These are phyloP conservation scores for Zopfia rhizophila DNA, from an alignment of 2,329 filamentous ascomycete genomes.

Conservation along the genomic window DNA sequence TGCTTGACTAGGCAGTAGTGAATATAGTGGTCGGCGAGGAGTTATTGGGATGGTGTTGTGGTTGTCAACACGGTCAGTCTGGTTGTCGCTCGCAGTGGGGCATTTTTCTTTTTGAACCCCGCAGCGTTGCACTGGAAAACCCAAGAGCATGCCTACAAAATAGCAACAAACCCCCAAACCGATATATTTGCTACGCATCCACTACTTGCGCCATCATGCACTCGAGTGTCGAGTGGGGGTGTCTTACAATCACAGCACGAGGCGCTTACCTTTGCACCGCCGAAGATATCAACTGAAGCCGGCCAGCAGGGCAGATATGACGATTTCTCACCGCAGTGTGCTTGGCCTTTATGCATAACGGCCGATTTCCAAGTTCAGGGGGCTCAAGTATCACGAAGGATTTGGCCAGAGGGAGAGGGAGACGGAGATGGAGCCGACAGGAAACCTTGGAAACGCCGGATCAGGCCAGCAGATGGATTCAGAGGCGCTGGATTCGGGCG, in stretches of 20 bases:
- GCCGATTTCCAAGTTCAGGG: too few species aligned
- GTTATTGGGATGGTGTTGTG: constrained; percentile 20
- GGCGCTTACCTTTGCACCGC: constrained; percentile 3
- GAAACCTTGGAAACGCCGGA: too few species aligned
- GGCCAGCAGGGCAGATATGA: constrained; percentile 15
- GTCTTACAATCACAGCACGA: not conserved
- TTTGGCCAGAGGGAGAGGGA: not conserved
- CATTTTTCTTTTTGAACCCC: constrained; percentile 24
- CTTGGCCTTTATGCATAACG: constrained; percentile 16
- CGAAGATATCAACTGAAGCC: not conserved
- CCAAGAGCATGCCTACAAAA: constrained; percentile 1
- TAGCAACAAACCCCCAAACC: not conserved
- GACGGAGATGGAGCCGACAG: not conserved
- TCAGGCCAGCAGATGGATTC: not conserved
- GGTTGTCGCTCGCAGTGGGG: constrained; percentile 20
- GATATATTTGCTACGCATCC: constrained; percentile 15
- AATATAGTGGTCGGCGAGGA: constrained; percentile 23
- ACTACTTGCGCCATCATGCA: constrained; percentile 43
- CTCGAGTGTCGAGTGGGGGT: constrained; percentile 24
- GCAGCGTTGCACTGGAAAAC: constrained; percentile 12
- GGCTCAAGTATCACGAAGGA: too few species aligned
- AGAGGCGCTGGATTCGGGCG: not conserved
- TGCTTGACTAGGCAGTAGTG: constrained; percentile 24
- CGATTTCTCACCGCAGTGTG: constrained; percentile 16
- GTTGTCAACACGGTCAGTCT: constrained; percentile 13